phyloP scores from a whole-genome alignment of 805 yeast genomes.

The Myxozyma vanderwaltii region DNA sequence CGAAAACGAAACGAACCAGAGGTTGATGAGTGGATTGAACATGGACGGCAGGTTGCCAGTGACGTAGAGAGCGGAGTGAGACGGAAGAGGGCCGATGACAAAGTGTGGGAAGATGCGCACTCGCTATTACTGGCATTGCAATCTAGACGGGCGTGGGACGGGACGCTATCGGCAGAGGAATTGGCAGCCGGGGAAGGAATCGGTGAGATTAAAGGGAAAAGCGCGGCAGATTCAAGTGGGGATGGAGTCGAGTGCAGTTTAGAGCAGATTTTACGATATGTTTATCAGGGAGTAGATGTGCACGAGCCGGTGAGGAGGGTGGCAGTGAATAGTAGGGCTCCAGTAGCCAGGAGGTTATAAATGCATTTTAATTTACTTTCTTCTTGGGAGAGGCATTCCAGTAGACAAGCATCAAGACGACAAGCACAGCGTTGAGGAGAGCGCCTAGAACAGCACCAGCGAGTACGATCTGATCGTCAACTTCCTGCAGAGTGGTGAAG shows the following conservation, averaged over 20 bases:
- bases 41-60: slow-evolving; percentile 23
- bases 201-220: not conserved
- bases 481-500: slow-evolving; percentile 46
- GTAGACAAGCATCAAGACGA: slow-evolving; percentile 44
- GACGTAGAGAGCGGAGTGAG: not conserved
- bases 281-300: slow-evolving; percentile 31
- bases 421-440: slow-evolving; percentile 43
- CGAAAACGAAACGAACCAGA: slow-evolving; percentile 90
- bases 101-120: slow-evolving; percentile 66
- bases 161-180: slow-evolving; percentile 59
- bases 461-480: slow-evolving; percentile 43
- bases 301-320: slow-evolving; percentile 30
- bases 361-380: not conserved
- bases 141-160: slow-evolving; percentile 62
- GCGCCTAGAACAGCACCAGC: slow-evolving; percentile 42
- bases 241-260: slow-evolving; percentile 13
- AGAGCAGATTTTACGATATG: slow-evolving; percentile 30
- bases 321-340: not conserved
- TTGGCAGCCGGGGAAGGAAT: not conserved
- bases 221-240: too few species aligned
- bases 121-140: slow-evolving; percentile 55
- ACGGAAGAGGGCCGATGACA: slow-evolving; percentile 52
- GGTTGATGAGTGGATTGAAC: slow-evolving; percentile 78
- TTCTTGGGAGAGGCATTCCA: slow-evolving; percentile 36
- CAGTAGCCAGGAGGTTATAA: not conserved